A percentile compares a stretch with the other conserved stretches of the same genome.
Evolutionary conservation across 1,284 basidiomycete species (phyloP).

Genomic region (Microbotryum lychnidis-dioicae): DNA sequence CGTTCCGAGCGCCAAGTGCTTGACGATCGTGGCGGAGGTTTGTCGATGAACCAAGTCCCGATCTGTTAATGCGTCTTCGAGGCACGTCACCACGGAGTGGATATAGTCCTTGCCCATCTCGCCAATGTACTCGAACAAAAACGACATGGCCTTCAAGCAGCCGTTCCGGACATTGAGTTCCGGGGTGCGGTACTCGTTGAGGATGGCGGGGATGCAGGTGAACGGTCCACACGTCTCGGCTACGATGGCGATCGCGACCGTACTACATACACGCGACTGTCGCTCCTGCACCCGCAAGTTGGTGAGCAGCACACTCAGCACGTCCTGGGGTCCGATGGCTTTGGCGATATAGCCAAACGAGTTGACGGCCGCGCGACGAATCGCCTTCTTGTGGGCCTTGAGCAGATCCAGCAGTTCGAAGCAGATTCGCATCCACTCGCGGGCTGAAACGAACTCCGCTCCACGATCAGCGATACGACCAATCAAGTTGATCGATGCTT

Average conservation of each 20-base stretch:
- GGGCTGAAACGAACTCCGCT: conserved; percentile 93
- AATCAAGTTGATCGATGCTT: conserved; percentile 98
- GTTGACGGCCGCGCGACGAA: conserved; percentile 96
- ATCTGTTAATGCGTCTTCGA: conserved; percentile 96
- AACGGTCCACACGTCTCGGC: conserved; percentile 98
- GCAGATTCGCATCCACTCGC: conserved; percentile 99
- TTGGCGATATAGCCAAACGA: conserved; percentile 99
- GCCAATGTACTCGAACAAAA: conserved; percentile 99
- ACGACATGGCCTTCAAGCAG: conserved; percentile 94
- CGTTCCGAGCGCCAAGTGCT: conserved; percentile 93
- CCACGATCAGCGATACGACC: conserved; percentile 99
- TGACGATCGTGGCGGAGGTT: conserved; percentile 97
- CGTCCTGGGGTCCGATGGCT: conserved; percentile 97
- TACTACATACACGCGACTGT: conserved; percentile 96
- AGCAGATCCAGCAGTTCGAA: conserved; percentile 95
- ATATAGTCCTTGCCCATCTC: conserved; percentile 98
- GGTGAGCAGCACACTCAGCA: conserved; percentile 88
- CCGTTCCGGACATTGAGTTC: conserved; percentile 99
- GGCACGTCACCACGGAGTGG: conserved; percentile 91
- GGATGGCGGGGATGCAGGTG: conserved; percentile 96
- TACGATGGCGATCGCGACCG: conserved; percentile 94
- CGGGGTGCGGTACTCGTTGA: conserved; percentile 92
- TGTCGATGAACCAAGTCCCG: conserved; percentile 97
- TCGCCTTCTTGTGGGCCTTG: conserved; percentile 99
- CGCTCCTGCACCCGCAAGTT: conserved; percentile 98